Percentiles rank a stretch among this genome's conserved stretches.
These are phyloP conservation scores for Ceratocystis albifundus DNA, from an alignment of 2,329 filamentous ascomycete genomes.

Conservation along the genomic window DNA sequence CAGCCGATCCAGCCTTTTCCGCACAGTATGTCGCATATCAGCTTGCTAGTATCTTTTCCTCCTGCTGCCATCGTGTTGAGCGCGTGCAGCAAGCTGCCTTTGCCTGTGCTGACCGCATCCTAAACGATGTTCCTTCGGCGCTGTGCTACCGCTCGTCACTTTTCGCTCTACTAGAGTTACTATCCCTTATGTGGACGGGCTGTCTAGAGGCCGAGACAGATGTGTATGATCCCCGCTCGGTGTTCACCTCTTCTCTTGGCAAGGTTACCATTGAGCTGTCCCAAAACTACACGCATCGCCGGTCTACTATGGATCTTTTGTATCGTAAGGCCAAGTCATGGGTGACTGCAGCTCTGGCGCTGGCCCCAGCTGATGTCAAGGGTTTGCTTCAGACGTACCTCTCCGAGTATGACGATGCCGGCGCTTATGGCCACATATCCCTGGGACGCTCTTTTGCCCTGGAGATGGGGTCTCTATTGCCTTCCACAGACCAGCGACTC, in stretches of 20 bases:
- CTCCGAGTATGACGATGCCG: slow-evolving; percentile 87
- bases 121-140: slow-evolving; percentile 73
- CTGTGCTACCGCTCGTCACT: slow-evolving; percentile 82
- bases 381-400: slow-evolving; percentile 91
- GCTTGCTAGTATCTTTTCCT: slow-evolving; percentile 70
- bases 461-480: slow-evolving; percentile 81
- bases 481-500: slow-evolving; percentile 73
- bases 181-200: slow-evolving; percentile 90
- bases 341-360: slow-evolving; percentile 68
- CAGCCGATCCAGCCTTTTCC: slow-evolving; percentile 66
- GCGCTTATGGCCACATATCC: slow-evolving; percentile 74
- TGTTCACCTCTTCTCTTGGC: slow-evolving; percentile 64
- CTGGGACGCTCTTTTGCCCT: slow-evolving; percentile 88
- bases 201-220: slow-evolving; percentile 92
- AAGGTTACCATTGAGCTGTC: slow-evolving; percentile 81
- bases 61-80: slow-evolving; percentile 86
- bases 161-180: slow-evolving; percentile 81
- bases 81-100: slow-evolving; percentile 82
- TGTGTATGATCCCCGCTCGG: slow-evolving; percentile 76
- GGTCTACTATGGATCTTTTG: slow-evolving; percentile 64
- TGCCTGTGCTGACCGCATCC: slow-evolving; percentile 71
- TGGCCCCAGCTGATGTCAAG: slow-evolving; percentile 88
- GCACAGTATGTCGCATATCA: slow-evolving; percentile 83
- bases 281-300: slow-evolving; percentile 77
- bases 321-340: slow-evolving; percentile 66